phyloP scores from a whole-genome alignment of 2,329 filamentous ascomycete species.

The Nemania sp. region DNA sequence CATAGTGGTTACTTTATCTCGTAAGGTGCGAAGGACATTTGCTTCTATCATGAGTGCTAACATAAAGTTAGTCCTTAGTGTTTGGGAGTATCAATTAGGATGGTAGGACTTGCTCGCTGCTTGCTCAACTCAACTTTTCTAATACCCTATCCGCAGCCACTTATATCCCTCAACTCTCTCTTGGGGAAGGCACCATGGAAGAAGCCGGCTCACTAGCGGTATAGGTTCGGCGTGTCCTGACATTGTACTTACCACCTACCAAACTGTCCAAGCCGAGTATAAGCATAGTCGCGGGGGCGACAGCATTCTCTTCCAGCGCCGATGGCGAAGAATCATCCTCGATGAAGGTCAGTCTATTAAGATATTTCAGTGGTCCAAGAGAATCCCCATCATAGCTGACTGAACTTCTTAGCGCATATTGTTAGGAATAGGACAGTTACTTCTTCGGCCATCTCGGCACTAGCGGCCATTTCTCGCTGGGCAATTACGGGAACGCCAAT shows the following conservation, averaged over 20 bases:
- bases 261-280: constrained; percentile 15
- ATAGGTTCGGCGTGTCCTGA: constrained; percentile 3
- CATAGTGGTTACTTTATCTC: constrained; percentile 14
- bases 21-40: constrained; percentile 9
- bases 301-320: constrained; percentile 9
- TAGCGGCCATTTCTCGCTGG: constrained; percentile 16
- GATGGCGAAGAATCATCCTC: constrained; percentile 25
- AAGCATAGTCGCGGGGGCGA: not conserved
- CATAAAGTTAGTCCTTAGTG: constrained; percentile 16
- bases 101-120: constrained; percentile 2
- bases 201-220: not conserved
- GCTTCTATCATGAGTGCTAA: constrained; percentile 6
- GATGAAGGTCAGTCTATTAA: constrained; percentile 18
- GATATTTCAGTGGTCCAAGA: not conserved
- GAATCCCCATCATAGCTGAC: not conserved
- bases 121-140: not conserved
- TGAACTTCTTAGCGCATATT: constrained; percentile 9
- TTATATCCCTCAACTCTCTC: constrained; percentile 6
- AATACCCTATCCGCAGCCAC: constrained; percentile 9
- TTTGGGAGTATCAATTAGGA: constrained; percentile 23
- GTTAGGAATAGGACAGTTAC: constrained; percentile 21
- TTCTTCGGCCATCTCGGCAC: constrained; percentile 15
- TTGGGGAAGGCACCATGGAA: constrained; percentile 13
- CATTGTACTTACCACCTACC: constrained; percentile 21
- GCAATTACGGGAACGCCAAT: constrained; percentile 24